phyloP scores from a whole-genome alignment of 495 filamentous ascomycete genomes.

The Aspergillus affinis region DNA sequence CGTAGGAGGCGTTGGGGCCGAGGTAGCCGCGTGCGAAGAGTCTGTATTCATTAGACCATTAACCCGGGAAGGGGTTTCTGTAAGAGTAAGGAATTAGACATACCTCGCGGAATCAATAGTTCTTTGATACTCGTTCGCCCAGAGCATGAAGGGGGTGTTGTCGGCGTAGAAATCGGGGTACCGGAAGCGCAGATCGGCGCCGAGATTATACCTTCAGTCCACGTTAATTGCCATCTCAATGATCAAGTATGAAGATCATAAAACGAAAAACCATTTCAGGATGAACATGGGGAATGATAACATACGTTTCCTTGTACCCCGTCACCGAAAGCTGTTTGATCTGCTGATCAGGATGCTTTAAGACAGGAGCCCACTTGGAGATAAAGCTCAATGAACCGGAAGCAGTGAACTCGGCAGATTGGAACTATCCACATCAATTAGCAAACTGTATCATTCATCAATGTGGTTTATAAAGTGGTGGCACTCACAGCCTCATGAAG shows the following conservation, averaged over 20 bases:
- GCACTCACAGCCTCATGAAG: conserved; percentile 41
- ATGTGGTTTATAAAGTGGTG: not conserved
- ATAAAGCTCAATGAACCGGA: conserved; percentile 47
- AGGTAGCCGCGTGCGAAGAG: conserved; percentile 56
- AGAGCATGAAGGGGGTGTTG: conserved; percentile 52
- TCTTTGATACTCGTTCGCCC: conserved; percentile 57
- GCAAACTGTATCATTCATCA: not conserved
- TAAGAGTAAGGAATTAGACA: not conserved
- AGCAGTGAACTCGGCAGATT: conserved; percentile 44
- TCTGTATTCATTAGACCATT: conserved; percentile 15
- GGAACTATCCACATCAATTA: conserved; percentile 28
- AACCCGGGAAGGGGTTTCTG: no score
- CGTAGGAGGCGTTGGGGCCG: conserved; percentile 46
- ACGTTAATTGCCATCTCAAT: conserved; percentile 7
- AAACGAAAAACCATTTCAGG: no score
- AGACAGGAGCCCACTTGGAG: conserved; percentile 50
- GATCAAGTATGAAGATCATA: no score
- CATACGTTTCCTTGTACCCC: conserved; percentile 51
- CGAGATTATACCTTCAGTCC: conserved; percentile 21
- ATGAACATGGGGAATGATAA: not conserved
- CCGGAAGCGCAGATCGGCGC: conserved; percentile 23
- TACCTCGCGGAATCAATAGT: conserved; percentile 51
- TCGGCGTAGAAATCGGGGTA: conserved; percentile 58
- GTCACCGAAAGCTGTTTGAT: conserved; percentile 52
- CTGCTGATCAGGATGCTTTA: conserved; percentile 47